These are phyloP conservation scores for Fusarium sp. DNA, from an alignment of 2,329 filamentous ascomycete genomes.

Conservation along the genomic window DNA sequence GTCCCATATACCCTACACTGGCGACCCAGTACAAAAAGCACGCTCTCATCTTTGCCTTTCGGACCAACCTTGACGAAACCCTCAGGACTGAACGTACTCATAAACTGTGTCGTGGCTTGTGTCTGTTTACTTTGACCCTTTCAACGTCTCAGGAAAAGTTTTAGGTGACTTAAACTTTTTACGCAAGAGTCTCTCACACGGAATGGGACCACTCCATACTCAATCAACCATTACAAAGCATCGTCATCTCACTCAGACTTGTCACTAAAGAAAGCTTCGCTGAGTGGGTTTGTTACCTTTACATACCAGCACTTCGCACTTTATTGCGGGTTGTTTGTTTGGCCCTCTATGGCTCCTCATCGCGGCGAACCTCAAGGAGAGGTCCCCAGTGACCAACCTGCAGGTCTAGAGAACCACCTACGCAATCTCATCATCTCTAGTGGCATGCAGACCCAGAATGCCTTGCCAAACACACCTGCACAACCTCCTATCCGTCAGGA, in stretches of 20 bases:
- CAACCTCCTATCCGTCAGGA: constrained; percentile 8
- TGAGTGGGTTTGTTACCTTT: neutral
- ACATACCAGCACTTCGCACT: neutral
- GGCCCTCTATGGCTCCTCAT: constrained; percentile 25
- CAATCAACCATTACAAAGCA: constrained; percentile 18
- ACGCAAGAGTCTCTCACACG: neutral
- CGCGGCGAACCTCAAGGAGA: constrained; percentile 9
- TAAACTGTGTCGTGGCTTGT: constrained; percentile 6
- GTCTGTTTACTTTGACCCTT: neutral
- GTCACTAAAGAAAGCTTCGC: neutral
- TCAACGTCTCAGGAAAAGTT: neutral
- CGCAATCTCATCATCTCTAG: constrained; percentile 72
- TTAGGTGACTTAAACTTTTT: neutral
- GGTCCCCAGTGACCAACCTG: constrained; percentile 10
- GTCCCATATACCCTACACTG: neutral
- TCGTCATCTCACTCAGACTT: neutral
- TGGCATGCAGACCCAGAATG: constrained; percentile 48
- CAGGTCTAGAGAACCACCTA: constrained; percentile 67
- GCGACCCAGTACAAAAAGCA: constrained; percentile 17
- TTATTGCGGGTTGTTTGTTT: neutral
- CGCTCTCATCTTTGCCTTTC: constrained; percentile 8
- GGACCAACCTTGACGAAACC: constrained; percentile 26
- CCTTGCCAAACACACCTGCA: constrained; percentile 18
- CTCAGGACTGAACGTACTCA: constrained; percentile 9
- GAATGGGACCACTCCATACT: constrained; percentile 21